Conservation (phyloP, 208 protist genomes). For the Acanthamoeba royreba region DNA sequence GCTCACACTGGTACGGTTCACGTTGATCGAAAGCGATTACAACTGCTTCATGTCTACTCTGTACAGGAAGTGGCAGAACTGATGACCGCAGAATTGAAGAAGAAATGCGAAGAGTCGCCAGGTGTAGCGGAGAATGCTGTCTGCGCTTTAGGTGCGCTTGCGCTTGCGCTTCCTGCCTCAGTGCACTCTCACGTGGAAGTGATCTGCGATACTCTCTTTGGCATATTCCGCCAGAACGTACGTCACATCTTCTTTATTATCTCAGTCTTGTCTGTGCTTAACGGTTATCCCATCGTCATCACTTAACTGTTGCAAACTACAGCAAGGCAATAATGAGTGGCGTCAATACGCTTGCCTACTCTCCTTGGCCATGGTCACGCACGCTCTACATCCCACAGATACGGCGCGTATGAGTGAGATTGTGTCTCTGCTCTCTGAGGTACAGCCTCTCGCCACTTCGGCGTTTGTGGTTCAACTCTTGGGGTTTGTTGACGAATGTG, state of each 20-base stretch:
- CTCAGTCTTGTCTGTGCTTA: too few relatives aligned
- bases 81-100: neutral
- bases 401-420: neutral
- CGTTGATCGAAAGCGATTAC: neutral
- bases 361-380: neutral
- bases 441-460: too few relatives aligned
- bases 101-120: slow-evolving; percentile 15
- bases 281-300: too few relatives aligned
- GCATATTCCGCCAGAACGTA: slow-evolving; percentile 1
- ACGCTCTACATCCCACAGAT: slow-evolving; percentile 26
- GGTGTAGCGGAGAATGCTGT: slow-evolving; percentile 15
- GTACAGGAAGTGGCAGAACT: slow-evolving; percentile 23
- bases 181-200: slow-evolving; percentile 27
- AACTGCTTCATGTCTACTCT: too few relatives aligned
- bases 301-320: too few relatives aligned
- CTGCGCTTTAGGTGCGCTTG: neutral
- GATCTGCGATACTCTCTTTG: slow-evolving; percentile 26
- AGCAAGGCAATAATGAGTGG: neutral
- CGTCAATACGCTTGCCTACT: neutral
- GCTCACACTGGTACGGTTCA: neutral
- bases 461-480: too few relatives aligned
- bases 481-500: too few relatives aligned
- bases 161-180: neutral
- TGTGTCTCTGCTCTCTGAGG: neutral
- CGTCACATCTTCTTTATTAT: too few relatives aligned